Evolutionary conservation across 257 asterid genomes (phyloP).

Genomic region (Scutellaria galericulata): DNA sequence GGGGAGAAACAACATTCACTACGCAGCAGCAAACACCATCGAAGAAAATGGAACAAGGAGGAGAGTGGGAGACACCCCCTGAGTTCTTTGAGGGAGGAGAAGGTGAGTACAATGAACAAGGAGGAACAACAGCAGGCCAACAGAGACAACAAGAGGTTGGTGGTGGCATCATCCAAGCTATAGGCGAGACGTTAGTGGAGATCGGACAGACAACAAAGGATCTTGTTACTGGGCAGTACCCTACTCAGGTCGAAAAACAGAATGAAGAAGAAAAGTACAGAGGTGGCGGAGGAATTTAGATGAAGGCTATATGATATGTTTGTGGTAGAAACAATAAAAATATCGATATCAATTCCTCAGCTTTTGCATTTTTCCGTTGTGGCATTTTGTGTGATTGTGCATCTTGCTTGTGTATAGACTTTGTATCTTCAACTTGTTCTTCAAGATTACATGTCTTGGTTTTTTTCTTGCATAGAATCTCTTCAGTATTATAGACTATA

Average conservation of each 20-base stretch:
- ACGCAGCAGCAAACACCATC: background rate
- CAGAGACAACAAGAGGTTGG: background rate
- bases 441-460: background rate
- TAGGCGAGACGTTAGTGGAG: slow-evolving; percentile 86
- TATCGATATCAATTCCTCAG: background rate
- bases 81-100: no score
- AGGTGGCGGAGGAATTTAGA: slow-evolving; percentile 27
- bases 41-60: slow-evolving; percentile 12
- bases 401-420: background rate
- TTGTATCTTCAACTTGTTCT: background rate
- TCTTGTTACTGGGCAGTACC: slow-evolving; percentile 56
- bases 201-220: slow-evolving; percentile 78
- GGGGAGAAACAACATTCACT: slow-evolving; percentile 11
- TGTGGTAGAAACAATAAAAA: background rate
- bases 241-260: background rate
- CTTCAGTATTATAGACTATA: background rate
- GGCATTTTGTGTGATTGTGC: background rate
- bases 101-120: no score
- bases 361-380: background rate
- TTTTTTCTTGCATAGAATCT: background rate
- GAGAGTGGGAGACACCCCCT: slow-evolving; percentile 10
- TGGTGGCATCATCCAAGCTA: slow-evolving; percentile 62
- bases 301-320: background rate
- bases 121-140: slow-evolving; percentile 26
- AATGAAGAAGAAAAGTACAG: background rate